phyloP scores from a whole-genome alignment of 2,329 filamentous ascomycete species.

The Hymenoscyphus infarciens region DNA sequence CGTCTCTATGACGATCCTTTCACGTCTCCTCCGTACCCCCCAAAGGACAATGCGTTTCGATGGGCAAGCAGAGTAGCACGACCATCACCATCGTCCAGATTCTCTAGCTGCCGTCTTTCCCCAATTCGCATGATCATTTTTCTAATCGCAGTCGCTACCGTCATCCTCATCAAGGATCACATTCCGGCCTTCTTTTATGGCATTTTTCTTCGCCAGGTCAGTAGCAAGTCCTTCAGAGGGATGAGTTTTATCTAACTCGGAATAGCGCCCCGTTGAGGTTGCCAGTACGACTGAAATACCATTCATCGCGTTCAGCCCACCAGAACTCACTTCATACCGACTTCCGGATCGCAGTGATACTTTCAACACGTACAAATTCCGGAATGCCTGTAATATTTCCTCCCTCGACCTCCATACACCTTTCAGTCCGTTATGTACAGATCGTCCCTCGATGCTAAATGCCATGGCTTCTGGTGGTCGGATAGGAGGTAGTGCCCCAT shows the following conservation, averaged over 20 bases:
- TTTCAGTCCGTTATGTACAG: conserved; percentile 37
- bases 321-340: conserved; percentile 17
- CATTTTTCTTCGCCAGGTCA: neutral
- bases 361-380: conserved; percentile 42
- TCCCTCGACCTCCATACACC: conserved; percentile 42
- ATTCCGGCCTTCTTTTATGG: neutral
- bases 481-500: conserved; percentile 44
- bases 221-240: neutral
- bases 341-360: conserved; percentile 35
- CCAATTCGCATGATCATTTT: conserved; percentile 16
- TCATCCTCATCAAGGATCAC: conserved; percentile 15
- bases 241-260: neutral
- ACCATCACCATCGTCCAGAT: conserved; percentile 14
- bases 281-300: neutral
- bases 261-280: neutral
- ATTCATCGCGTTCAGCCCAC: neutral
- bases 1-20: conserved; percentile 26
- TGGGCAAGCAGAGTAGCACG: conserved; percentile 23
- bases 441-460: conserved; percentile 38
- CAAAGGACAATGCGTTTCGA: conserved; percentile 15
- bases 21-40: conserved; percentile 18
- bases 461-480: conserved; percentile 40
- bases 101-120: conserved; percentile 21
- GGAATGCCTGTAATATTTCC: conserved; percentile 42
- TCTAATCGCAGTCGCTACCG: conserved; percentile 14